Base-by-base conservation (phyloP, 2,329 filamentous ascomycete species). In the Colletotrichum lini region DNA sequence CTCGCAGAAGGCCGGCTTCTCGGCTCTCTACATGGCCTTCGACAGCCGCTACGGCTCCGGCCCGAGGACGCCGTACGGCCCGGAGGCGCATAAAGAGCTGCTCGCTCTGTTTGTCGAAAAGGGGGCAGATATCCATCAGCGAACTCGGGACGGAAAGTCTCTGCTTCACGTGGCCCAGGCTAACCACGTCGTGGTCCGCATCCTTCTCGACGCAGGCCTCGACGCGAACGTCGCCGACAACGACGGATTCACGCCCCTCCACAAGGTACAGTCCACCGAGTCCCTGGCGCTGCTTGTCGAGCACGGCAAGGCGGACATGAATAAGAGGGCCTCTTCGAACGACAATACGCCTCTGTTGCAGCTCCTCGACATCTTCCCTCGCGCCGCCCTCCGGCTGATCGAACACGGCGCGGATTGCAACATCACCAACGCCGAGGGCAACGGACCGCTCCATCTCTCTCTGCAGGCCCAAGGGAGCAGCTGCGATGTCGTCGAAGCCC, bases 261-360 rank as follows among this genome's bases (percentile, higher is more conserved):
- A 78, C 21, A 15, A 26, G 4, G 30, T n/a, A 2, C 30, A 15
- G 0, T 18, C 35, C 0, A 3, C 26, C 10, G 73, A 77, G 4
- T 67, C 66, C 7, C 35, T 79, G 12, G 56, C 49, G 2, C 67
- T 78, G 18, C 72, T 81, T 0, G 53, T 80, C 7, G 69, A 78
- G 35, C 49, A 72, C 2, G 75, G 75, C 1, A 64, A 75, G 18
- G 75, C 72, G 1, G 57, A 78, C 23, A 69, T 80, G 44, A 77
- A 81, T 4, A 60, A 4, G 38, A 40, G 15, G 47, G 52, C 67
- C 73, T 10, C 61, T 44, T 26, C 6, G 53, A 74, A 42, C 76
- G 77, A 10, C 56, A 57, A 42, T 9, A 78, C 76, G 1, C 78
- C 77, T 13, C 74, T 80, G 21, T 53, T 68, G 9, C 49, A 42